Evolutionary conservation across 2,329 filamentous ascomycete genomes (phyloP).

Genomic region (Colletotrichum sp.): DNA sequence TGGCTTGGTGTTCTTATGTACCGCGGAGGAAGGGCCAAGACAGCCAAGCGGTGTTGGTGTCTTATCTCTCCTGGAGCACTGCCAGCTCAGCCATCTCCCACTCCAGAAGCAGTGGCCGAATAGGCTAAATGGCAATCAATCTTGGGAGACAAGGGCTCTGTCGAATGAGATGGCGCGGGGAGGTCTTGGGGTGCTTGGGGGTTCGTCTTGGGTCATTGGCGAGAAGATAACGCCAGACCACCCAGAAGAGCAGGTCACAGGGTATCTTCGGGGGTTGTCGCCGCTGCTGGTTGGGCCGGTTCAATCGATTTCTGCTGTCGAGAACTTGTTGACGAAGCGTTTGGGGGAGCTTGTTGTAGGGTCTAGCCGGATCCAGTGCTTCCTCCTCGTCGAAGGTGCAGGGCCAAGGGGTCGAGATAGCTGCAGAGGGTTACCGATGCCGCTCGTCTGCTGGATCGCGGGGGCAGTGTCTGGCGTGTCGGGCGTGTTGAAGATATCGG

Average conservation of each 20-base stretch:
- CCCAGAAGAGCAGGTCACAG: slow-evolving; percentile 3
- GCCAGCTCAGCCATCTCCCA: background rate
- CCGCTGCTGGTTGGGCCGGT: background rate
- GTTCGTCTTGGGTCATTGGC: background rate
- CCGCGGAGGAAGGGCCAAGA: background rate
- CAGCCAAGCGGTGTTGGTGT: background rate
- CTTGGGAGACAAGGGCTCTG: background rate
- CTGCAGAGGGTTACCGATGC: background rate
- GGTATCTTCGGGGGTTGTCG: background rate
- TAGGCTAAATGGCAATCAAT: background rate
- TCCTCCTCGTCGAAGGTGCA: background rate
- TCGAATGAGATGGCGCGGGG: background rate
- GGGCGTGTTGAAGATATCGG: background rate
- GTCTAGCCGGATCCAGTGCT: background rate
- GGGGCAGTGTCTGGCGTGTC: background rate
- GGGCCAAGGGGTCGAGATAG: background rate
- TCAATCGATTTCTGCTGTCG: background rate
- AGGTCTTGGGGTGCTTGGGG: background rate
- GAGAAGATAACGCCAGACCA: background rate
- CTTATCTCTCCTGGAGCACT: background rate
- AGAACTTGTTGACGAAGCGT: background rate
- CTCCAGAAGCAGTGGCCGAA: background rate
- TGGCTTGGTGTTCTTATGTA: background rate
- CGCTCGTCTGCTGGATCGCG: background rate
- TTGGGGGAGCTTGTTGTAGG: background rate